phyloP scores from a whole-genome alignment of 2,329 filamentous ascomycete genomes.

The Aspergillus hiratsukae region DNA sequence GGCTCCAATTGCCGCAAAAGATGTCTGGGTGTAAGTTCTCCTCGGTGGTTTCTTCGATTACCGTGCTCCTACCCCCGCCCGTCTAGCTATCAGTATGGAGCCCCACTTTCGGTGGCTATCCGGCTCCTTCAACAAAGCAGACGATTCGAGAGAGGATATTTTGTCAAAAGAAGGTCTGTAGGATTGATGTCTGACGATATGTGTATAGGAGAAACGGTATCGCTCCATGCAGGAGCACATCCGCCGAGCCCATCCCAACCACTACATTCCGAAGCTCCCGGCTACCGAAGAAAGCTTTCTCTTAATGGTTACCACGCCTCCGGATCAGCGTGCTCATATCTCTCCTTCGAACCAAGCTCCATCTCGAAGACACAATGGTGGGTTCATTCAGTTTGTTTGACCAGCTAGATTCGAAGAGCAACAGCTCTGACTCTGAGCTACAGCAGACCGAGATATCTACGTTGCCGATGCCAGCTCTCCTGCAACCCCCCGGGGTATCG shows the following conservation, averaged over 20 bases:
- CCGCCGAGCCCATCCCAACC: constrained; percentile 89
- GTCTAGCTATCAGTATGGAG: constrained; percentile 3
- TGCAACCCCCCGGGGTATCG: constrained; percentile 64
- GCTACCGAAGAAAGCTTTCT: constrained; percentile 97
- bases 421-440: constrained; percentile 39
- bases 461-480: constrained; percentile 64
- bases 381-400: constrained; percentile 23
- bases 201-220: constrained; percentile 78
- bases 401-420: background rate
- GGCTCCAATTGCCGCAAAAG: constrained; percentile 94
- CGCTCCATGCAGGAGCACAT: constrained; percentile 99
- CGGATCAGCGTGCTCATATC: constrained; percentile 62
- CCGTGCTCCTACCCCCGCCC: constrained; percentile 2
- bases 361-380: constrained; percentile 34
- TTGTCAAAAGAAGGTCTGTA: background rate
- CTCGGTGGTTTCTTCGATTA: constrained; percentile 4
- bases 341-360: constrained; percentile 38
- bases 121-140: background rate
- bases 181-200: constrained; percentile 5
- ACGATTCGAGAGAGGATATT: background rate
- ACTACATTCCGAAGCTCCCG: constrained; percentile 96
- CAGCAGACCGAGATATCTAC: constrained; percentile 62
- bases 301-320: constrained; percentile 90
- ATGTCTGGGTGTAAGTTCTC: constrained; percentile 86
- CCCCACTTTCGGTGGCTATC: constrained; percentile 5